These are phyloP conservation scores for Suillus clintonianus DNA, from an alignment of 768 basidiomycete species.

Conservation along the genomic window DNA sequence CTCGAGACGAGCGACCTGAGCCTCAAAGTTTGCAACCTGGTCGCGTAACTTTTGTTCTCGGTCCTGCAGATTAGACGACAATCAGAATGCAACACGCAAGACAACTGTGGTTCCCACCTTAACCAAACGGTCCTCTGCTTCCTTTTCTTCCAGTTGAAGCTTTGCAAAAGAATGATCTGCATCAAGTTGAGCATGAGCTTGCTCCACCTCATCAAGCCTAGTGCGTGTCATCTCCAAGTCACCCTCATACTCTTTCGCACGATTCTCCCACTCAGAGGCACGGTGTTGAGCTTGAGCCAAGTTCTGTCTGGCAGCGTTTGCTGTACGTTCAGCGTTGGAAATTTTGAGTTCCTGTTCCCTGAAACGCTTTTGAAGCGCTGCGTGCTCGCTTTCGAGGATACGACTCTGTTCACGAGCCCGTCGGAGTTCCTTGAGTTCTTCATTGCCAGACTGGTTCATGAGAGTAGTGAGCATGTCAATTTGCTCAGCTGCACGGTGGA, in stretches of 20 bases:
- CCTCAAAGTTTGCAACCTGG: conserved; percentile 63
- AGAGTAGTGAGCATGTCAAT: conserved; percentile 65
- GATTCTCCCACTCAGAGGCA: conserved; percentile 79
- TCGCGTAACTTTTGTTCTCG: conserved; percentile 69
- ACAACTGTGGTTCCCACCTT: conserved; percentile 47
- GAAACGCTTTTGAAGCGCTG: conserved; percentile 66
- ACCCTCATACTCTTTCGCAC: conserved; percentile 68
- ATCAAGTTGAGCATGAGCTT: conserved; percentile 64
- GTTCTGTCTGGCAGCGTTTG: conserved; percentile 58
- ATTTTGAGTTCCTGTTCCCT: conserved; percentile 71
- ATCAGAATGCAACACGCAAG: not conserved
- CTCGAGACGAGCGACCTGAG: conserved; percentile 57
- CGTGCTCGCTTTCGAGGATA: conserved; percentile 66
- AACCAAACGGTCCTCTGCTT: conserved; percentile 65
- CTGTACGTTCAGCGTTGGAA: conserved; percentile 60
- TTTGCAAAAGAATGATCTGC: conserved; percentile 68
- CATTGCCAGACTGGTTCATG: conserved; percentile 64
- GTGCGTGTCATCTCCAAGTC: conserved; percentile 61
- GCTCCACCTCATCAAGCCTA: conserved; percentile 68
- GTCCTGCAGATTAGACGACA: conserved; percentile 47
- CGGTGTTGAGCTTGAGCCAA: conserved; percentile 76
- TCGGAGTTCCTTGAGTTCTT: conserved; percentile 72
- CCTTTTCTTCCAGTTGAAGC: conserved; percentile 75
- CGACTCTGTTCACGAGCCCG: conserved; percentile 59
- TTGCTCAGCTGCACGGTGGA: conserved; percentile 70